A percentile compares a stretch with the other conserved stretches of the same genome.
These are phyloP conservation scores for Ophiostoma montium DNA, from an alignment of 2,329 filamentous ascomycete genomes.

Conservation along the genomic window DNA sequence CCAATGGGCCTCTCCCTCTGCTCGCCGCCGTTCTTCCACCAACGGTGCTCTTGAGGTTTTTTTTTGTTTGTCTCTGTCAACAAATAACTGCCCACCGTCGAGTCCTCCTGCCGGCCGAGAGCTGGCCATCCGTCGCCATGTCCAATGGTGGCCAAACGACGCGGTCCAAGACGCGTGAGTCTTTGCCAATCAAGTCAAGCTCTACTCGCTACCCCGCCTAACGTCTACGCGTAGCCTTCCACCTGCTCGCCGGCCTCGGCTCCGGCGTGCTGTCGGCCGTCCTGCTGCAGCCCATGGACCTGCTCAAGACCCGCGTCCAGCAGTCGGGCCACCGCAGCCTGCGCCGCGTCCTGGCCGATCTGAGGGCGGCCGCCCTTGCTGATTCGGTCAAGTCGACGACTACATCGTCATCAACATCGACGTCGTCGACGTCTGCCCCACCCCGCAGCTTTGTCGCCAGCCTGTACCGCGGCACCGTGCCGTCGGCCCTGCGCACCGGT, in stretches of 20 bases:
- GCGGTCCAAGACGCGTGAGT: constrained; percentile 22
- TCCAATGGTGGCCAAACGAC: constrained; percentile 21
- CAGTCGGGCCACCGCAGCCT: constrained; percentile 66
- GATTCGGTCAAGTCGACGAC: neutral
- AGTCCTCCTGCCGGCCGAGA: too few relatives aligned
- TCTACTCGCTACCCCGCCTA: too few relatives aligned
- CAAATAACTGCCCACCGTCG: neutral
- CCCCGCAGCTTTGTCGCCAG: constrained; percentile 30
- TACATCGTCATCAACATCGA: neutral
- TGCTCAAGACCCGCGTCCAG: constrained; percentile 92
- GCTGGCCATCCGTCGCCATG: constrained; percentile 16
- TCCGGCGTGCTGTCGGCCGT: constrained; percentile 82
- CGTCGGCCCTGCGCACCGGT: constrained; percentile 85
- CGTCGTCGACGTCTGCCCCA: neutral
- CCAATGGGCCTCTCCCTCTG: constrained; percentile 5
- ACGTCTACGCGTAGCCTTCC: constrained; percentile 42
- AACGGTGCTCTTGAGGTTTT: constrained; percentile 3
- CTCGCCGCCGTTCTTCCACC: constrained; percentile 5
- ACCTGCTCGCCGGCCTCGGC: constrained; percentile 76
- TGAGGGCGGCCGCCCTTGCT: constrained; percentile 37
- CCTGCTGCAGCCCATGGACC: constrained; percentile 84
- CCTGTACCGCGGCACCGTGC: constrained; percentile 86
- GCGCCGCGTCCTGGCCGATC: constrained; percentile 50
- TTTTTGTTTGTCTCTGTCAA: neutral
- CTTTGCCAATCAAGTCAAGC: neutral